Conservation (phyloP, 345 rosid genomes). For the Sisymbrium altissimum region DNA sequence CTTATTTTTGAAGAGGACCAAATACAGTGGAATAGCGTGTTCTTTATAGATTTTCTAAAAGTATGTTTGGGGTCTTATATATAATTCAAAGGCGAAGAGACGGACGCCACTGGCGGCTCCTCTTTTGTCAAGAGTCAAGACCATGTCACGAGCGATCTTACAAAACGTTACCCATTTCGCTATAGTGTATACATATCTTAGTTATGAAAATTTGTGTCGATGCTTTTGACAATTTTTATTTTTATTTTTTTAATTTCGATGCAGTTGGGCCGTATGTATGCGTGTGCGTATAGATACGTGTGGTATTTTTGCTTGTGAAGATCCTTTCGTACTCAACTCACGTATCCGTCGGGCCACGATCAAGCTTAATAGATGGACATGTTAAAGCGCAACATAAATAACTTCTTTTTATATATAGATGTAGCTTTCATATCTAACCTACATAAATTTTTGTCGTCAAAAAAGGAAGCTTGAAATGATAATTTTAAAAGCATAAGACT, state of each 20-base stretch:
- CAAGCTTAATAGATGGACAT: constrained; percentile 3
- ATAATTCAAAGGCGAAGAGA: too few species aligned
- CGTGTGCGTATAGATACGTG: constrained; percentile 20
- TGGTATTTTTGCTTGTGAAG: constrained; percentile 7
- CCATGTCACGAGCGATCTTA: not conserved
- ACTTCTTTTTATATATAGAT: not conserved
- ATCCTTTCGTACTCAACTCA: not conserved
- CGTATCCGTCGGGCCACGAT: constrained; percentile 2
- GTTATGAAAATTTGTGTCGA: too few species aligned
- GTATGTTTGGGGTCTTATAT: too few species aligned
- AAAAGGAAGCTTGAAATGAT: not conserved
- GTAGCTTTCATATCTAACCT: constrained; percentile 23
- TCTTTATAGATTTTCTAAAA: too few species aligned
- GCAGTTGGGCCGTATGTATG: not conserved
- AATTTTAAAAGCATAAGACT: not conserved
- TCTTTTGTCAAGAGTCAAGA: too few species aligned
- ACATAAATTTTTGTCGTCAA: constrained; percentile 4
- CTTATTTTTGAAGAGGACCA: not conserved
- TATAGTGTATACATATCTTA: not conserved
- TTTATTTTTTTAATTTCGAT: not conserved
- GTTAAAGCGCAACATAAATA: not conserved
- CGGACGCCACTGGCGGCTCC: too few species aligned
- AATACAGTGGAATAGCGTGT: too few species aligned
- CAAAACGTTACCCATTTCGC: not conserved
- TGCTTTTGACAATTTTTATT: too few species aligned